Evolutionary conservation across 306 rosid species (phyloP), one percentile per base, ranked within the genome.

Genomic region (Trifolium fragiferum): DNA sequence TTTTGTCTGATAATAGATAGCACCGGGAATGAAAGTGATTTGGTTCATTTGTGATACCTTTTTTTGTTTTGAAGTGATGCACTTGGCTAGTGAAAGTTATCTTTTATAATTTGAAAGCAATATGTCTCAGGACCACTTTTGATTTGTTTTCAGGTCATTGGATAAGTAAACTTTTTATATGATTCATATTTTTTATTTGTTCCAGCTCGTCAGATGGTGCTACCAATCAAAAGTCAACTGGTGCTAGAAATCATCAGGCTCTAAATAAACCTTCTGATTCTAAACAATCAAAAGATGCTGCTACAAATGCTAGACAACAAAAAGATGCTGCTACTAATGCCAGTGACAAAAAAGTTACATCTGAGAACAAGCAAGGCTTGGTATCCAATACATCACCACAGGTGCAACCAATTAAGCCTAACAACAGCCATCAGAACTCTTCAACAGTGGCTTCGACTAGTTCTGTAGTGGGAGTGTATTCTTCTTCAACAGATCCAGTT

Each of bases 401-500:
- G 70, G 80, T 66, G 68, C 90, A 83, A 61, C 82, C 81, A 50
- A 84, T 40, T 67, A 86, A 92, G 84, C 80, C 89, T n/a, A 84
- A 81, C 76, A 79, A 33, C 33, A 58, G 75, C 60, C 89, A 85
- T 13, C 84, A 83, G 61, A 79, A 75, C 71, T 79, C 97, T 80
- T 76, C 88, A 14, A 41, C 77, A 41, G 54, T 53, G 51, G 86
- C 86, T 15, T 84, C 93, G 61, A 82, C 77, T 82, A 87, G 85
- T 78, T 86, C 98, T 80, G 88, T 87, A 80, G 82, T 95, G 67
- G 98, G 98, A 72, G 84, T 95, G 74, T 92, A 95, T 90, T 90
- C 96, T 50, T 95, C 99, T 81, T 85, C 98, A 53, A 90, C 93
- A 18, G 99, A 95, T 86, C 99, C 99, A 18, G 99, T 95, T 75